These are phyloP conservation scores for Saccharomycopsis babjevae DNA, from an alignment of 805 yeast genomes.

Conservation along the genomic window DNA sequence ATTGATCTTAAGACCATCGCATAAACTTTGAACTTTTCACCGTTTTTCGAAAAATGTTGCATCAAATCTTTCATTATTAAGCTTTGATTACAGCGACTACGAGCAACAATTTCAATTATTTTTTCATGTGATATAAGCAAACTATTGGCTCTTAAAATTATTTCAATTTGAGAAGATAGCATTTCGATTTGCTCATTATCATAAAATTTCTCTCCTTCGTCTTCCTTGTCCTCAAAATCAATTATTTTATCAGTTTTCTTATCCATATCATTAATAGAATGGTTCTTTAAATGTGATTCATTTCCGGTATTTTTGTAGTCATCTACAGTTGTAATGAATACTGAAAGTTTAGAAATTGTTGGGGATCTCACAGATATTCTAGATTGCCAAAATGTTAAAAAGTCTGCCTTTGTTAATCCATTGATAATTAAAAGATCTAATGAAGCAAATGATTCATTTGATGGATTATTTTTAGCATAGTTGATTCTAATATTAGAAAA, in stretches of 20 bases:
- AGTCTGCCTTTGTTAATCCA: constrained; percentile 25
- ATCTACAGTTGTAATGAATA: constrained; percentile 12
- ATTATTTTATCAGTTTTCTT: not conserved
- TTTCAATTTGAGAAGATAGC: constrained; percentile 32
- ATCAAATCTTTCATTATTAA: constrained; percentile 32
- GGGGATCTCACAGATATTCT: constrained; percentile 30
- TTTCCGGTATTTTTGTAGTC: not conserved
- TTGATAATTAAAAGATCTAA: constrained; percentile 28
- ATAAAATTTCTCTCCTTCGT: constrained; percentile 19
- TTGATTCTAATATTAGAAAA: constrained; percentile 25
- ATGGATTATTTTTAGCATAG: constrained; percentile 17
- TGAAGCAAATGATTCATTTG: constrained; percentile 21
- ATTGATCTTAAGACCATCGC: constrained; percentile 25
- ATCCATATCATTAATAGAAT: not conserved
- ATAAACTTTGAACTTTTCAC: constrained; percentile 31
- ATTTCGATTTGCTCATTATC: constrained; percentile 28
- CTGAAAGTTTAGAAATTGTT: constrained; percentile 32
- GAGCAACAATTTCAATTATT: constrained; percentile 30
- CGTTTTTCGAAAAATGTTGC: constrained; percentile 32
- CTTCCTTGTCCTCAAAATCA: constrained; percentile 9
- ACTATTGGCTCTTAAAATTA: constrained; percentile 38
- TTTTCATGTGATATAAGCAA: constrained; percentile 34
- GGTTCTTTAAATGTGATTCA: not conserved
- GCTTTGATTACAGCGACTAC: constrained; percentile 30
- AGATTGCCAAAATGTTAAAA: constrained; percentile 28